Evolutionary conservation across 192 early-diverging fungal genomes (phyloP).

Genomic region (Backusella psychrophila): DNA sequence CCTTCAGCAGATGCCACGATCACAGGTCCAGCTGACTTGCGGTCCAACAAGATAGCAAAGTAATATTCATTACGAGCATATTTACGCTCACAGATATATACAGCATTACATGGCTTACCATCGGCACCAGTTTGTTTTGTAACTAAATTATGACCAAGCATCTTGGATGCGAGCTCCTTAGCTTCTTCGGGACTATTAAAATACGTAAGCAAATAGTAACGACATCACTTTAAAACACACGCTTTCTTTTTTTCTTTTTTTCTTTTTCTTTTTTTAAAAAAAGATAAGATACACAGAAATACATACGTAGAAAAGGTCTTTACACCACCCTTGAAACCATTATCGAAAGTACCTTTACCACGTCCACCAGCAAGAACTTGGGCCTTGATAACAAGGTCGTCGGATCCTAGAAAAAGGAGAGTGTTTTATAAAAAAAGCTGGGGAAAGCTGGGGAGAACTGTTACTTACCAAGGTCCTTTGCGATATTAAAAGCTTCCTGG

Average conservation of each 20-base stretch:
- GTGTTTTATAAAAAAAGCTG: not conserved
- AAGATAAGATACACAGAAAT: not conserved
- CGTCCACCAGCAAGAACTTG: constrained; percentile 98
- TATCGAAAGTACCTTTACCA: constrained; percentile 97
- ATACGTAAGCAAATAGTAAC: not conserved
- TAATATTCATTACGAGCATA: constrained; percentile 98
- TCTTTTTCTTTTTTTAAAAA: not conserved
- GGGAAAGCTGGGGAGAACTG: constrained; percentile 1
- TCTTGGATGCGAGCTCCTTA: constrained; percentile 85
- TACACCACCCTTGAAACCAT: constrained; percentile 95
- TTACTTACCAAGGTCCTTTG: constrained; percentile 69
- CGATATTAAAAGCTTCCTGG: constrained; percentile 84
- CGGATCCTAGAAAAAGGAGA: constrained; percentile 18
- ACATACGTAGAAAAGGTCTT: constrained; percentile 88
- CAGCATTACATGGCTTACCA: constrained; percentile 92
- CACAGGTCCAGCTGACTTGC: constrained; percentile 90
- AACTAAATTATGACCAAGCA: constrained; percentile 96
- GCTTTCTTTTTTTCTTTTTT: not conserved
- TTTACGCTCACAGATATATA: constrained; percentile 94
- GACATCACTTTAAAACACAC: not conserved
- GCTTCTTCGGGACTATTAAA: constrained; percentile 78
- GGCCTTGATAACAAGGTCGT: constrained; percentile 38
- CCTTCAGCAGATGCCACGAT: constrained; percentile 96
- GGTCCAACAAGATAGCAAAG: constrained; percentile 99
- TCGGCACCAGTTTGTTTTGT: constrained; percentile 98